These are phyloP conservation scores for Chaetomium sp. DNA, from an alignment of 2,329 filamentous ascomycete species.

Conservation along the genomic window DNA sequence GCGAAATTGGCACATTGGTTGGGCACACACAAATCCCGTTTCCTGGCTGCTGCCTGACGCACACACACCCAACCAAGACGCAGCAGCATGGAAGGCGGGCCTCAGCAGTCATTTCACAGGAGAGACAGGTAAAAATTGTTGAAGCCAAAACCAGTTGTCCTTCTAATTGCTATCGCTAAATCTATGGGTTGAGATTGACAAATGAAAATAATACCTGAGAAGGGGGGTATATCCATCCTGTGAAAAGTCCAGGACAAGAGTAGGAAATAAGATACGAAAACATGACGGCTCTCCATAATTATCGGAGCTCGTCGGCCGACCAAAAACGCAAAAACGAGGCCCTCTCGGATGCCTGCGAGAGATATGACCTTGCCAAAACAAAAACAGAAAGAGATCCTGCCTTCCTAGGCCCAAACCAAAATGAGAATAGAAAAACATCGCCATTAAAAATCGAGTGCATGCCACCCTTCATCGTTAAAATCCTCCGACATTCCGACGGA, in stretches of 20 bases:
- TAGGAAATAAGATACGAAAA: conserved; percentile 11
- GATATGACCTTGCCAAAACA: background rate
- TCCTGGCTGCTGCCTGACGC: conserved; percentile 2
- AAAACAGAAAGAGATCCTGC: conserved; percentile 6
- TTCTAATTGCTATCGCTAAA: conserved; percentile 15
- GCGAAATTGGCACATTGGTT: background rate
- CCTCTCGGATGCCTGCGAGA: conserved; percentile 12
- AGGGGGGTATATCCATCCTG: conserved; percentile 25
- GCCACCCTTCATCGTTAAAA: background rate
- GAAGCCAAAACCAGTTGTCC: conserved; percentile 9
- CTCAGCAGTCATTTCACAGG: background rate
- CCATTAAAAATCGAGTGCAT: conserved; percentile 11
- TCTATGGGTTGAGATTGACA: conserved; percentile 9
- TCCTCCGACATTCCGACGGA: background rate
- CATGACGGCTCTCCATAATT: conserved; percentile 15
- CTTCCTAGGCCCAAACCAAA: background rate
- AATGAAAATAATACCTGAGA: conserved; percentile 10
- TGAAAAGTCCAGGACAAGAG: conserved; percentile 16
- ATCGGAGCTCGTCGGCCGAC: conserved; percentile 9
- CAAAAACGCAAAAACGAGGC: conserved; percentile 8
- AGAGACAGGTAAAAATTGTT: background rate
- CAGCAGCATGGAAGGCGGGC: no score
- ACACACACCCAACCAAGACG: background rate
- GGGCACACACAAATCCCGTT: conserved; percentile 1
- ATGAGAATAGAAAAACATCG: background rate